Percentiles rank a stretch among this genome's conserved stretches.
phyloP scores from a whole-genome alignment of 1,284 basidiomycete species.

The Schizopora paradoxa region DNA sequence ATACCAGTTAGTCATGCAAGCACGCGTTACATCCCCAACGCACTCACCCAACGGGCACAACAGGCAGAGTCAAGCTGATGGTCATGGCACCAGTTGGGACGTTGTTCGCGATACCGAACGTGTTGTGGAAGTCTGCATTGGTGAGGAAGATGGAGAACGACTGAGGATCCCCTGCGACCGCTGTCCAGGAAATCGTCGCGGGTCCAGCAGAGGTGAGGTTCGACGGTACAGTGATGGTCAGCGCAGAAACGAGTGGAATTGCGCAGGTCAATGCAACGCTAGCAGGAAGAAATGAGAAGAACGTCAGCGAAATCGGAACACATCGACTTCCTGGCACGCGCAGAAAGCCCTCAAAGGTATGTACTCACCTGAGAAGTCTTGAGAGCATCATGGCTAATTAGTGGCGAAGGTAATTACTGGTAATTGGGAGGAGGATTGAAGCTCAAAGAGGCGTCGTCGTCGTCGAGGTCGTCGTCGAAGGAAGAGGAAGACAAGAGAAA shows the following conservation, averaged over 20 bases:
- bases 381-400: too few relatives aligned
- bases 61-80: conserved; percentile 41
- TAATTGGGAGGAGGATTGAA: too few relatives aligned
- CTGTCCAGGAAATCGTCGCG: conserved; percentile 45
- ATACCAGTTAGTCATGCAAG: conserved; percentile 3
- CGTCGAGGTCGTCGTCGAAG: too few relatives aligned
- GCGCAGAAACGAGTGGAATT: conserved; percentile 44
- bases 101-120: conserved; percentile 56
- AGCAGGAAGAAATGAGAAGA: conserved; percentile 1
- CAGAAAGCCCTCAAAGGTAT: too few relatives aligned
- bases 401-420: too few relatives aligned
- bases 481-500: too few relatives aligned
- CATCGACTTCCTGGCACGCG: neutral
- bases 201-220: conserved; percentile 30
- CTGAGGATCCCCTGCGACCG: conserved; percentile 35
- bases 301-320: neutral
- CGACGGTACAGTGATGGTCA: conserved; percentile 38
- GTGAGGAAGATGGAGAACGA: conserved; percentile 37
- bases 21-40: conserved; percentile 1
- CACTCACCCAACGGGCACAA: conserved; percentile 47
- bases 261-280: conserved; percentile 40
- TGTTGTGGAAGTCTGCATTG: conserved; percentile 48
- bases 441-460: too few relatives aligned
- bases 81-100: conserved; percentile 35
- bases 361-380: too few relatives aligned